Base-by-base conservation (phyloP, 805 yeast species). In the Candida krabiensis region DNA sequence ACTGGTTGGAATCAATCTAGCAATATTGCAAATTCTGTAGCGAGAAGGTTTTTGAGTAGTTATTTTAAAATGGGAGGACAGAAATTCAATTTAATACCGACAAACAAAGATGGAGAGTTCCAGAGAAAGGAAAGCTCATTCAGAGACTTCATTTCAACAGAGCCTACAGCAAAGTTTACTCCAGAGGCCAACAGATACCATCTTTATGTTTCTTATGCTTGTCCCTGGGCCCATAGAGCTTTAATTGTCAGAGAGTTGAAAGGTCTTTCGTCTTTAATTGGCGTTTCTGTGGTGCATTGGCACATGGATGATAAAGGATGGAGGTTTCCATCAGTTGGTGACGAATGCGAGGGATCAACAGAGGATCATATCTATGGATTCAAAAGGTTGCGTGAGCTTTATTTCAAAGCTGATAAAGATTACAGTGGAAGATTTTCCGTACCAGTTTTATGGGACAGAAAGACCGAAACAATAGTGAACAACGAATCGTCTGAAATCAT, bases 181-280 rank as follows among this genome's bases (percentile, higher is more conserved):
- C 87, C 96, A 4, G 96, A 88, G 55, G 71, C 74, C 31, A 77
- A 77, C 41, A 74, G 99, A 53, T 91, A 91, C 58, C 96, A 90
- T 63, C 72, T 89, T 38, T 90, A 85, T 53, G 95, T 88, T 9
- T 83, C 93, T 1, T 69, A 73, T 33, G 96, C 96, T 2, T 91
- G 99, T 64, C 98, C 99, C 4, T 91, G 97, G 90, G 97, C 97
- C 1, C 95, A 87, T 57, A 73, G 98, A 46, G 79, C 90, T 0
- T 69, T 90, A 41, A 82, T 88, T 37, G 71, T 82, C 3, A 67
- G 96, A 37, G 63, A 73, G 9, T 67, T 91, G 46, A 88, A 89
- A 66, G 96, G 96, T 1, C 61, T 84, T 34, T 60, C 68, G n/a
- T 65, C 76, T 1, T 62, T 82, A 9, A 78, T 83, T 44, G 76